A percentile compares a stretch with the other conserved stretches of the same genome.
These are phyloP conservation scores for Euphrasia arctica DNA, from an alignment of 305 asterid genomes.

Conservation along the genomic window DNA sequence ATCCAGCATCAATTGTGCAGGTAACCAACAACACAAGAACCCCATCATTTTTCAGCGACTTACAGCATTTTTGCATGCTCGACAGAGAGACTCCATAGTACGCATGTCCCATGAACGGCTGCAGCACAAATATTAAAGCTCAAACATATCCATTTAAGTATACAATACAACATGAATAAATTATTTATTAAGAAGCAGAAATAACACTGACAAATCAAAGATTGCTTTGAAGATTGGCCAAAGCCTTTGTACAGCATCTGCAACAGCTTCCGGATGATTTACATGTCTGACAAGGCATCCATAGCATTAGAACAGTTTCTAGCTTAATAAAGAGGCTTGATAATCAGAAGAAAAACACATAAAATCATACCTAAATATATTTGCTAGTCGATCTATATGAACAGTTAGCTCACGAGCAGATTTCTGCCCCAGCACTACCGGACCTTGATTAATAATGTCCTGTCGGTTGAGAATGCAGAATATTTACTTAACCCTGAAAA, in stretches of 20 bases:
- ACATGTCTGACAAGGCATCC: slow-evolving; percentile 63
- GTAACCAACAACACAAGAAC: slow-evolving; percentile 24
- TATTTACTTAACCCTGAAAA: slow-evolving; percentile 25
- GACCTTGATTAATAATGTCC: slow-evolving; percentile 87
- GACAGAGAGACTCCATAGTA: slow-evolving; percentile 98
- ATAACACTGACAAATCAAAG: slow-evolving; percentile 75
- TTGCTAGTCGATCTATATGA: slow-evolving; percentile 91
- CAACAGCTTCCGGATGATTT: slow-evolving; percentile 97
- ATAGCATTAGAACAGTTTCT: slow-evolving; percentile 26
- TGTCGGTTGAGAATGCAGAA: slow-evolving; percentile 42
- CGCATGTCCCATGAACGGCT: slow-evolving; percentile 99
- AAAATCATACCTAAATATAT: slow-evolving; percentile 67
- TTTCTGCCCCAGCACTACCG: slow-evolving; percentile 76
- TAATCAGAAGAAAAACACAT: slow-evolving; percentile 21
- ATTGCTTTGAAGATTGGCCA: slow-evolving; percentile 98
- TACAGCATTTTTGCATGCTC: slow-evolving; percentile 99
- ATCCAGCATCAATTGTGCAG: background rate
- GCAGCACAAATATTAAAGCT: slow-evolving; percentile 38
- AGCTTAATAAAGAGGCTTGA: slow-evolving; percentile 21
- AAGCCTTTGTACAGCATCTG: slow-evolving; percentile 94
- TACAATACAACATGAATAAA: slow-evolving; percentile 23
- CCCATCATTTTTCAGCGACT: slow-evolving; percentile 36
- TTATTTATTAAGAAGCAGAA: slow-evolving; percentile 24
- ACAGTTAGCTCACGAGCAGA: slow-evolving; percentile 91
- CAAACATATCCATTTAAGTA: slow-evolving; percentile 24